Conservation (phyloP, 2,329 filamentous ascomycete species). For the Penicillium olsonii region DNA sequence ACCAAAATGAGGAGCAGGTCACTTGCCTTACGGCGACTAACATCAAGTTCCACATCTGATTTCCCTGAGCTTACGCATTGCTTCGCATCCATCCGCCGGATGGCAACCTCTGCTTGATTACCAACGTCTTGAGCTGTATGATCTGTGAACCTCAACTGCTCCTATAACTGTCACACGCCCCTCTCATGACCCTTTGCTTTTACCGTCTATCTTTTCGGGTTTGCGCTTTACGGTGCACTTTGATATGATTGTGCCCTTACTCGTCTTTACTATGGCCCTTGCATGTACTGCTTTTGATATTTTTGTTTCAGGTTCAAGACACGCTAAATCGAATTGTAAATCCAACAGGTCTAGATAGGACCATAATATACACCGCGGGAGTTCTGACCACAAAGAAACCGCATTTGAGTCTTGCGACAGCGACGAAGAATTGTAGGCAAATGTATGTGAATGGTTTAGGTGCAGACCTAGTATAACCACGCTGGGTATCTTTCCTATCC, state of each 20-base stretch:
- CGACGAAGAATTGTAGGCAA: not conserved
- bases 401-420: not conserved
- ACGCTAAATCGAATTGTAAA: not conserved
- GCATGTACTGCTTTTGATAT: not conserved
- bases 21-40: conserved; percentile 76
- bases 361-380: not conserved
- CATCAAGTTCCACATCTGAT: conserved; percentile 33
- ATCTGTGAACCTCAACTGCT: conserved; percentile 1
- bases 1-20: conserved; percentile 69
- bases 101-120: conserved; percentile 11
- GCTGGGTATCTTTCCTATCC: conserved; percentile 27
- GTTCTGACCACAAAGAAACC: not conserved
- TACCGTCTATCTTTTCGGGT: conserved; percentile 9
- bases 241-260: conserved; percentile 11
- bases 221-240: conserved; percentile 5
- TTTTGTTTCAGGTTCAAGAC: not conserved
- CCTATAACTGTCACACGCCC: conserved; percentile 16
- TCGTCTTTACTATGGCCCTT: conserved; percentile 1
- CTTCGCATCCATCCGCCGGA: conserved; percentile 18
- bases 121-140: not conserved
- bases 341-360: not conserved
- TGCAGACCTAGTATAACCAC: conserved; percentile 16
- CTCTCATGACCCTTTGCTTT: conserved; percentile 16
- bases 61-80: conserved; percentile 2
- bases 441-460: conserved; percentile 13